These are phyloP conservation scores for Ordospora colligata DNA, from an alignment of 371 early-diverging fungal genomes.

Conservation along the genomic window DNA sequence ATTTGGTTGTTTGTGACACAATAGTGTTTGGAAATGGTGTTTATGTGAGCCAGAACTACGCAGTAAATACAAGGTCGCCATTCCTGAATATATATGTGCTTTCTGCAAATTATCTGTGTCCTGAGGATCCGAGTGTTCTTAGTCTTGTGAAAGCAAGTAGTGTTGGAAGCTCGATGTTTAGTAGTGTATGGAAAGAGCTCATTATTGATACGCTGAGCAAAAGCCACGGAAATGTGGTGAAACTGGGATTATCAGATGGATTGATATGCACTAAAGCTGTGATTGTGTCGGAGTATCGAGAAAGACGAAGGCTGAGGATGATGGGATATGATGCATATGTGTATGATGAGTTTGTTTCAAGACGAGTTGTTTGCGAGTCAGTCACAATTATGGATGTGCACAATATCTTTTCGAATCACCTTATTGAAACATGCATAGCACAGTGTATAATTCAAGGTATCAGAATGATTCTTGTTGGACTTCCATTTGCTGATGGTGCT, in stretches of 20 bases:
- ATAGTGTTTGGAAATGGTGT: background rate
- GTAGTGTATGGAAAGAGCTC: background rate
- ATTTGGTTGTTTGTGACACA: background rate
- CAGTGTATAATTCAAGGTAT: background rate
- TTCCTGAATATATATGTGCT: background rate
- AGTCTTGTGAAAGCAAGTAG: background rate
- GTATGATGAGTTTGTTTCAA: slow-evolving; percentile 5
- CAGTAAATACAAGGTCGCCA: background rate
- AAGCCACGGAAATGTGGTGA: background rate
- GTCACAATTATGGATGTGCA: background rate
- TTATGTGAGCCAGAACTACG: background rate
- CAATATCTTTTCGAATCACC: background rate
- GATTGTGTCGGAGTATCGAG: background rate
- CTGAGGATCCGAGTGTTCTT: background rate
- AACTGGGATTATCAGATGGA: background rate
- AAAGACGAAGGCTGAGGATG: background rate
- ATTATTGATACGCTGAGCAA: background rate
- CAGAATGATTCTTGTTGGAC: background rate
- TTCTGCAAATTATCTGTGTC: background rate
- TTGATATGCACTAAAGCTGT: background rate
- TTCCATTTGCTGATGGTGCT: background rate
- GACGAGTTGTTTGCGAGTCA: background rate
- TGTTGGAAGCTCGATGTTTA: background rate
- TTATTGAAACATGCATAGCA: slow-evolving; percentile 1
- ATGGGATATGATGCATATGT: background rate